phyloP scores from a whole-genome alignment of 129 eudicot genomes.

The Flaveria linearis region DNA sequence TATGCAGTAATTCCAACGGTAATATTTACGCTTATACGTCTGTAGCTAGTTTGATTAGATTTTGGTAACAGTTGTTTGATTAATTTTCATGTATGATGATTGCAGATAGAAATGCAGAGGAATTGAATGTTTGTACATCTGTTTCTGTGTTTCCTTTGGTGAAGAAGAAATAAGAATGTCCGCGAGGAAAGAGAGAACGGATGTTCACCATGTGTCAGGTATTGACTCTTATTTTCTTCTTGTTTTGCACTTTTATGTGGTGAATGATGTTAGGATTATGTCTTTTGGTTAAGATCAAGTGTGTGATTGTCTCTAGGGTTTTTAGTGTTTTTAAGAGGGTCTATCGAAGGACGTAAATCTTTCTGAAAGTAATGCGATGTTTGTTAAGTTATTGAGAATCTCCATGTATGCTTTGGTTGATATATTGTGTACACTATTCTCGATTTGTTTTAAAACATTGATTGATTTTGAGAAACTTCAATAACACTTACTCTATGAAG shows the following conservation, averaged over 20 bases:
- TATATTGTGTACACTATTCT: too few species aligned
- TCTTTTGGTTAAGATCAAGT: constrained; percentile 9
- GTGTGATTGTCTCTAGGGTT: not conserved
- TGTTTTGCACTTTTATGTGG: constrained; percentile 5
- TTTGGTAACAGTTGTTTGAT: not conserved
- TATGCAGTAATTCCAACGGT: constrained; percentile 30
- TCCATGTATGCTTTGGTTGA: not conserved
- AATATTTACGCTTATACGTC: not conserved
- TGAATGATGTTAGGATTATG: constrained; percentile 21
- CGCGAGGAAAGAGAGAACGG: constrained; percentile 14
- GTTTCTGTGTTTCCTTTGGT: constrained; percentile 20
- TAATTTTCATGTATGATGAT: constrained; percentile 10
- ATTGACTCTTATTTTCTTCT: not conserved
- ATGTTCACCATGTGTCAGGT: constrained; percentile 28
- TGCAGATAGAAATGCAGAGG: constrained; percentile 30
- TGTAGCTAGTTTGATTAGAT: constrained; percentile 19
- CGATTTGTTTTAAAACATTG: too few species aligned
- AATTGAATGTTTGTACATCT: constrained; percentile 23
- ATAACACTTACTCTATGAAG: not conserved
- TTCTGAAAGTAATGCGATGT: constrained; percentile 3
- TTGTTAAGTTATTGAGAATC: not conserved
- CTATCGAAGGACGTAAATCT: not conserved
- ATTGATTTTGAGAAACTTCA: too few species aligned
- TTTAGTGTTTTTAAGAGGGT: too few species aligned
- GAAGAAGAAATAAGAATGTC: constrained; percentile 35